Base-by-base conservation (phyloP, 1,139 yeast species). In the Yamadazyma sp. region DNA sequence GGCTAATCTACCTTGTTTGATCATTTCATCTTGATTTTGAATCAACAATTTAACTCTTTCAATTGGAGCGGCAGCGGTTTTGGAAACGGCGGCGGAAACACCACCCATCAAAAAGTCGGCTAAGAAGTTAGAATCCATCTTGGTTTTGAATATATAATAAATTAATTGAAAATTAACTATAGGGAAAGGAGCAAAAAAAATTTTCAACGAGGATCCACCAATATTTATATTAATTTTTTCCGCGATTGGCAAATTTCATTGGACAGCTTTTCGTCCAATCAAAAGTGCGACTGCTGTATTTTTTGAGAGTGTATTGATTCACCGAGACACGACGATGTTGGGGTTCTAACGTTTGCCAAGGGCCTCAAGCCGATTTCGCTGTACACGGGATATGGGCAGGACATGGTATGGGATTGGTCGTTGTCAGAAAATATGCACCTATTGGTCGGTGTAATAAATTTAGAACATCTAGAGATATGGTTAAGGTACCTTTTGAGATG, bases 21-120 rank as follows among this genome's bases (percentile, higher is more conserved):
- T 61, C 77, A 71, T 71, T 62, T 71, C 76, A 56, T 71, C 76
- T 61, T 71, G 77, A 63, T 71, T 71, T 62, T 71, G 77, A 54
- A 71, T 70, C 65, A 71, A 70, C 58, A 71, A 65, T 64, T 71
- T 71, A 56, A 71, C 76, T 69, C 77, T 69, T 64, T 71, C 77
- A 60, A 71, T 70, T 67, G 77, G 77, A 54, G 77, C 76, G 53
- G 76, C 76, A 40, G 76, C 76, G 48, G 77, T 71, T 67, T 71
- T 71, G 50, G 76, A 69, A 65, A 71, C 74, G 59, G 77, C 77
- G 65, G 77, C 77, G 69, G 77, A 71, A 51, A 71, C 73, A 71
- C 77, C 77, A 63, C 77, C 77, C 76, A 70, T 46, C 70, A 71
- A 48, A 63, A 71, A 71, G 56, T 71, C 75, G 57, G 58, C 46